Evolutionary conservation across 1,139 yeast species (phyloP).

Genomic region (Kodamaea sp.): DNA sequence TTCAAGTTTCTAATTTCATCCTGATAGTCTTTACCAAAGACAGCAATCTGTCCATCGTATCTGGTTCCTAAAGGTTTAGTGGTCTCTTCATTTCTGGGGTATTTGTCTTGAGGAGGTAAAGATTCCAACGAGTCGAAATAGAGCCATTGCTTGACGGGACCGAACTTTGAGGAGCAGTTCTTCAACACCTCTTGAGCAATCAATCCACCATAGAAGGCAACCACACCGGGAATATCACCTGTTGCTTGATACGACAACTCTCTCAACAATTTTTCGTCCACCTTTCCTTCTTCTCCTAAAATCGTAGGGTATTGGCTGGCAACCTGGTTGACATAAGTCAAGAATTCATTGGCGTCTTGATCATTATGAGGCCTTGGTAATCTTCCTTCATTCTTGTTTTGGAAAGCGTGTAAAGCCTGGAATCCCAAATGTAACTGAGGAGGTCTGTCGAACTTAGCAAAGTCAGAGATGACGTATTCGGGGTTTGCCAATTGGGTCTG

Average conservation of each 20-base stretch:
- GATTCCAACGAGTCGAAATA: constrained; percentile 95
- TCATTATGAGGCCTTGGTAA: constrained; percentile 79
- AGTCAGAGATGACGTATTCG: constrained; percentile 79
- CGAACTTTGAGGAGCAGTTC: constrained; percentile 91
- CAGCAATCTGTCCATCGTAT: constrained; percentile 92
- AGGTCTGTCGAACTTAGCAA: constrained; percentile 92
- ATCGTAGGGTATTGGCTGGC: constrained; percentile 60
- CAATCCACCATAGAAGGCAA: constrained; percentile 90
- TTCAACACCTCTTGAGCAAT: constrained; percentile 96
- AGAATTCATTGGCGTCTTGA: constrained; percentile 71
- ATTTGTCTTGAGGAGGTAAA: constrained; percentile 61
- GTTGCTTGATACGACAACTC: constrained; percentile 82
- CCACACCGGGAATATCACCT: constrained; percentile 90
- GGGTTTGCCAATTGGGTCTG: constrained; percentile 70
- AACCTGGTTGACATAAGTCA: constrained; percentile 61
- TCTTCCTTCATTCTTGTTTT: constrained; percentile 56
- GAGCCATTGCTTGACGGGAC: constrained; percentile 86
- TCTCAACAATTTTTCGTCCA: constrained; percentile 66
- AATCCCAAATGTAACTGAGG: constrained; percentile 88
- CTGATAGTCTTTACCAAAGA: constrained; percentile 81
- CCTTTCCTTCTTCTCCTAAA: constrained; percentile 49
- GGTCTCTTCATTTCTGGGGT: constrained; percentile 65
- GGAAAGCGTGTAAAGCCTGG: constrained; percentile 82
- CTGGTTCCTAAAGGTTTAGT: constrained; percentile 78
- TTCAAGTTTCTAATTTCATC: constrained; percentile 70